A percentile compares a stretch with the other conserved stretches of the same genome.
phyloP scores from a whole-genome alignment of 2,329 filamentous ascomycete genomes.

The Coniochaeta sp. region DNA sequence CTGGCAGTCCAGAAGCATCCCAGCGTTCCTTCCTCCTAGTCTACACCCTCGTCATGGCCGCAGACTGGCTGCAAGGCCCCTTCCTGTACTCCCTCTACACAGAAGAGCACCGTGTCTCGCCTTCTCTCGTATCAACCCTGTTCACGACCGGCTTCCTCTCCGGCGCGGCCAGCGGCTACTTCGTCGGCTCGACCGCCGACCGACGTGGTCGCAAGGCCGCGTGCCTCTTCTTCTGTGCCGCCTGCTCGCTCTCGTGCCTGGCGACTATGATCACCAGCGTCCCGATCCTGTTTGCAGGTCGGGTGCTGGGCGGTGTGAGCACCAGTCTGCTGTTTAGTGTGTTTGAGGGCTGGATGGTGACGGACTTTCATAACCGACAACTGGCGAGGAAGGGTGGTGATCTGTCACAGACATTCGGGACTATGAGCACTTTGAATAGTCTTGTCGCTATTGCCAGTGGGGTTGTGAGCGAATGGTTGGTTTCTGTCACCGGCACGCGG shows the following conservation, averaged over 20 bases:
- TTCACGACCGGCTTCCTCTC: slow-evolving; percentile 42
- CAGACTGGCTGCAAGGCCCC: slow-evolving; percentile 31
- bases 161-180: slow-evolving; percentile 35
- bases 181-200: slow-evolving; percentile 29
- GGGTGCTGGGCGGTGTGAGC: slow-evolving; percentile 44
- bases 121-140: slow-evolving; percentile 33
- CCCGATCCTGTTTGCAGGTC: slow-evolving; percentile 41
- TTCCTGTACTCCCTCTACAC: slow-evolving; percentile 45
- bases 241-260: slow-evolving; percentile 43
- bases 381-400: slow-evolving; percentile 31
- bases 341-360: slow-evolving; percentile 54
- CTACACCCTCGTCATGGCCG: slow-evolving; percentile 21
- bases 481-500: slow-evolving; percentile 36
- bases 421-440: slow-evolving; percentile 44
- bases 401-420: slow-evolving; percentile 43
- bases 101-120: slow-evolving; percentile 36
- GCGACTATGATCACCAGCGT: slow-evolving; percentile 36
- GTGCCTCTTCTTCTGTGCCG: slow-evolving; percentile 45
- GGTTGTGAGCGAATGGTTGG: slow-evolving; percentile 42
- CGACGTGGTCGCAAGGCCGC: slow-evolving; percentile 39
- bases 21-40: slow-evolving; percentile 13
- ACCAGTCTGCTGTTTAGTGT: slow-evolving; percentile 50
- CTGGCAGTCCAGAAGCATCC: not conserved
- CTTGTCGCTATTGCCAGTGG: slow-evolving; percentile 47
- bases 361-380: slow-evolving; percentile 41